Percentiles rank a stretch among this genome's conserved stretches.
Conservation (phyloP, 23 red algal species). For the Gracilaria gracilis region DNA sequence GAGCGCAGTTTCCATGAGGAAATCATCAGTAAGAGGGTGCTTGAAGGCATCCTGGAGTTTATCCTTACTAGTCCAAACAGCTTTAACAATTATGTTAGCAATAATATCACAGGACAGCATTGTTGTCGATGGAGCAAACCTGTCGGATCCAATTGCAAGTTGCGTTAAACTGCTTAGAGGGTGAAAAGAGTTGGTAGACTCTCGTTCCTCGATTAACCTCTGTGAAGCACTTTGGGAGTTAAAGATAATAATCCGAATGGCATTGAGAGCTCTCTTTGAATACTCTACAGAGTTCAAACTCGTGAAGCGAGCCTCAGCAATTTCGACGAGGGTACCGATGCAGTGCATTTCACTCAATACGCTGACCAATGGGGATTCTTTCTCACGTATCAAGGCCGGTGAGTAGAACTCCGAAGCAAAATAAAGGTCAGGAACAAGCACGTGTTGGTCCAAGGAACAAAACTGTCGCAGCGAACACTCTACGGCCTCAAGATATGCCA, state of each 20-base stretch:
- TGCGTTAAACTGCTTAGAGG: conserved; percentile 16
- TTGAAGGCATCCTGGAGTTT: neutral
- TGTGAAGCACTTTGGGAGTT: neutral
- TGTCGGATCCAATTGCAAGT: conserved; percentile 21
- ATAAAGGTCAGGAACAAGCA: conserved; percentile 32
- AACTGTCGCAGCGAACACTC: conserved; percentile 14
- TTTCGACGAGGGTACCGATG: conserved; percentile 20
- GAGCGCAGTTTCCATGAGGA: conserved; percentile 15
- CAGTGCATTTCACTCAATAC: conserved; percentile 18
- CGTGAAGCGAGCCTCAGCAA: conserved; percentile 7
- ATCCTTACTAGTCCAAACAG: conserved; percentile 16
- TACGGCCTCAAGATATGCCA: conserved; percentile 58
- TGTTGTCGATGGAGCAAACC: neutral
- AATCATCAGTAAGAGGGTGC: conserved; percentile 27
- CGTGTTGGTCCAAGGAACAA: neutral
- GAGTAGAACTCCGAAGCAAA: conserved; percentile 64
- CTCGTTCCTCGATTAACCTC: neutral
- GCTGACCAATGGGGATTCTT: neutral
- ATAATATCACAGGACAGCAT: conserved; percentile 46
- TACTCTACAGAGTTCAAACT: neutral
- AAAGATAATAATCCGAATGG: conserved; percentile 3
- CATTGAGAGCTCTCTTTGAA: conserved; percentile 21
- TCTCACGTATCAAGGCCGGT: neutral
- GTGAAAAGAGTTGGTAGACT: neutral
- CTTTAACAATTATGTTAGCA: conserved; percentile 26